Evolutionary conservation across 73 alveolate genomes (phyloP), one percentile per base, ranked within the genome.

Genomic region (Urostyla sp.): DNA sequence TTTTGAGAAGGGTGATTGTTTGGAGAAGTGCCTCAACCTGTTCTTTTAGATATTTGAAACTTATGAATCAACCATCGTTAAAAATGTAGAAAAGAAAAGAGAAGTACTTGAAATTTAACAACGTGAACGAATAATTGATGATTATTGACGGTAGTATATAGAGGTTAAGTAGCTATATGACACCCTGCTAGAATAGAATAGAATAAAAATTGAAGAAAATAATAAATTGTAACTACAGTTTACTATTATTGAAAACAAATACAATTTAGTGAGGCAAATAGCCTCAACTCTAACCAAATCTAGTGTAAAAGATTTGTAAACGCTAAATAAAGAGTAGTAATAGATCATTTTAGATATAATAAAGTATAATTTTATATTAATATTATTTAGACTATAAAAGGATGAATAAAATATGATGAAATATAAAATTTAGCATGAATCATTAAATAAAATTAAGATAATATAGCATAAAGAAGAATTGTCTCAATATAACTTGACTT

Each of bases 21-120:
- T 63, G 26, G 79, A 63, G 44, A 63, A 63, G 28, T 63, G 79
- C 35, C 24, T 63, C 31, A 45, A 63, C 8, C 6, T 63, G 31
- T 63, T 63, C 31, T 63, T 63, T 46, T 8, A 63, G 58, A 30
- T 63, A 63, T 63, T 63, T 38, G 79, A 63, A 32, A 63, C 79
- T 5, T 63, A 63, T 31, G 79, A 63, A 63, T 63, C 79, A 11
- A 46, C 44, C 3, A 63, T 63, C 24, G 79, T 43, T 43, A 35
- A 31, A 40, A 63, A 60, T 43, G 79, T 63, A 18, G 79, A 63
- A 24, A 63, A 63, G 45, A 63, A 63, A 43, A 7, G 79, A 43
- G 79, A 63, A 43, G 46, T 63, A 2, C 37, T 63, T 10, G 79
- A 63, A 27, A 63, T 63, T 11, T 43, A 23, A 38, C 61, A 63